A percentile compares a stretch with the other conserved stretches of the same genome.
Evolutionary conservation across 768 basidiomycete genomes (phyloP).

Genomic region (Boletus reticulatus): DNA sequence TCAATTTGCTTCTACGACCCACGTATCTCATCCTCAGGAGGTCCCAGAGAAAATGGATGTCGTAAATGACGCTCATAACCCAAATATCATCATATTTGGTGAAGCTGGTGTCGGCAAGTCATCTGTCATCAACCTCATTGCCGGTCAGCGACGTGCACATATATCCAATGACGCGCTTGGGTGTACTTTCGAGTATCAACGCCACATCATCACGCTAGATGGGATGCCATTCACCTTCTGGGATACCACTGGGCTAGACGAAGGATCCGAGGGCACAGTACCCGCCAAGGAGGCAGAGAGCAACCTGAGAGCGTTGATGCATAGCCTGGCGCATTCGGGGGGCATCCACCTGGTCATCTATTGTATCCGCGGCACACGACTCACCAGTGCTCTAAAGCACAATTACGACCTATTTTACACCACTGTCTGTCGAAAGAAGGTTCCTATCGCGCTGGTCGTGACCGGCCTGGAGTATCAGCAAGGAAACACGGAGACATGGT

Average conservation of each 20-base stretch:
- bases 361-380: not conserved
- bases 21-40: no score
- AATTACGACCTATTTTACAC: conserved; percentile 36
- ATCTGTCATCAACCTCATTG: conserved; percentile 11
- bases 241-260: conserved; percentile 9
- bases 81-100: conserved; percentile 8
- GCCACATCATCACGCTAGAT: not conserved
- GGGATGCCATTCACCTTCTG: not conserved
- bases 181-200: conserved; percentile 4
- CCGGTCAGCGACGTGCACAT: not conserved
- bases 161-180: conserved; percentile 3
- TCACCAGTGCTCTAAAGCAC: conserved; percentile 14
- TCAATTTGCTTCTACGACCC: no score
- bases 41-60: not conserved
- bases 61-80: not conserved
- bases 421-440: conserved; percentile 33
- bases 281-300: conserved; percentile 2
- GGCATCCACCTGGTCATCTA: conserved; percentile 10
- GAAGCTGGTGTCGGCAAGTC: conserved; percentile 4
- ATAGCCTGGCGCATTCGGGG: not conserved
- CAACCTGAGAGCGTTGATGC: not conserved
- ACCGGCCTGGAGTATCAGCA: conserved; percentile 35
- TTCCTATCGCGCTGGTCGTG: conserved; percentile 35
- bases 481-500: conserved; percentile 26
- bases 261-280: conserved; percentile 5